Conservation (phyloP, 164 flowering plant species). For the Magnolia kwangsiensis region DNA sequence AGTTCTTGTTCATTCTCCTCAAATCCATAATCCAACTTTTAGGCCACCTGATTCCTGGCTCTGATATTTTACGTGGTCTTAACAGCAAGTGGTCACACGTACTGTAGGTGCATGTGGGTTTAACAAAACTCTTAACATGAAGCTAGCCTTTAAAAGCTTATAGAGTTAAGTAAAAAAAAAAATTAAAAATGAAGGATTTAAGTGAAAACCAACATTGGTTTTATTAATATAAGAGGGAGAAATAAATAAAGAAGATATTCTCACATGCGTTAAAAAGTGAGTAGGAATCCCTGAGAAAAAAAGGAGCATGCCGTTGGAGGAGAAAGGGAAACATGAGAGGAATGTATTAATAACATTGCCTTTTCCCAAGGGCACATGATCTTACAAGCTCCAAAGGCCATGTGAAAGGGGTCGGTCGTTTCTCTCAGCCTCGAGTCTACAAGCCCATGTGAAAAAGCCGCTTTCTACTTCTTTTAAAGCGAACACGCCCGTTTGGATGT, state of each 20-base stretch:
- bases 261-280: neutral
- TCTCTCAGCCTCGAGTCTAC: constrained; percentile 24
- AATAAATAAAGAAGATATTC: neutral
- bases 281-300: constrained; percentile 2
- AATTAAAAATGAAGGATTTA: neutral
- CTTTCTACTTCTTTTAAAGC: constrained; percentile 46
- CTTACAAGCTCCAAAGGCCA: constrained; percentile 10
- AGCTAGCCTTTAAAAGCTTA: neutral
- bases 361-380: constrained; percentile 32
- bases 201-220: neutral
- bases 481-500: constrained; percentile 82
- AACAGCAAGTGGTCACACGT: neutral
- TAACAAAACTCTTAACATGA: too few relatives aligned
- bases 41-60: too few relatives aligned
- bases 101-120: too few relatives aligned
- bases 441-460: constrained; percentile 62
- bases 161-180: neutral
- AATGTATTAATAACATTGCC: constrained; percentile 13
- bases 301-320: neutral
- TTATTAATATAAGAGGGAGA: neutral
- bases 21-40: too few relatives aligned
- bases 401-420: constrained; percentile 16
- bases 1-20: too few relatives aligned
- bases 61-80: too few relatives aligned
- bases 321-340: constrained; percentile 11